Evolutionary conservation across 129 eudicot genomes (phyloP).

Genomic region (Flaveria ramosissima): DNA sequence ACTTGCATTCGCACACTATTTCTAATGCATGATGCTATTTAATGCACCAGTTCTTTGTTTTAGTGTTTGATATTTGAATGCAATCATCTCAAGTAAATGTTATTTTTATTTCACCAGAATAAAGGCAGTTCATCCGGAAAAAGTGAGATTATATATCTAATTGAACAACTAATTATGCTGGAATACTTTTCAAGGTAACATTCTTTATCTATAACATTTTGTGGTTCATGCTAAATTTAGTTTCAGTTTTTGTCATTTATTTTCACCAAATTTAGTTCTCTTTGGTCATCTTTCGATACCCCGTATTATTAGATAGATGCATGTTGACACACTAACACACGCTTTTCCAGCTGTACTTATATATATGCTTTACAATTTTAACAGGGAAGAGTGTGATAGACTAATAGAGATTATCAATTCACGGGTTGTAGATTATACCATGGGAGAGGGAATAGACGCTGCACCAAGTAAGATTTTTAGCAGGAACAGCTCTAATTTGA

Average conservation of each 20-base stretch:
- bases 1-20: neutral
- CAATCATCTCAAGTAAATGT: conserved; percentile 8
- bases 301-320: neutral
- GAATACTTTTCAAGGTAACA: conserved; percentile 41
- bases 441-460: conserved; percentile 35
- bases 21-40: neutral
- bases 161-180: conserved; percentile 42
- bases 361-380: conserved; percentile 10
- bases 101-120: conserved; percentile 20
- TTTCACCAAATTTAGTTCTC: neutral
- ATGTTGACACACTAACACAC: neutral
- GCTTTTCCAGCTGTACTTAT: neutral
- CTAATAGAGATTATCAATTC: conserved; percentile 63
- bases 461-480: conserved; percentile 31
- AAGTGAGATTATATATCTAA: conserved; percentile 41
- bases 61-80: conserved; percentile 11
- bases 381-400: conserved; percentile 83
- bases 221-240: conserved; percentile 1
- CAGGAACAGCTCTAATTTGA: neutral
- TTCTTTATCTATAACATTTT: conserved; percentile 11
- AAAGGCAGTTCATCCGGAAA: conserved; percentile 39
- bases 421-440: conserved; percentile 51
- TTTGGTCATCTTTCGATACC: conserved; percentile 1
- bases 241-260: neutral
- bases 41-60: conserved; percentile 8